Evolutionary conservation across 2,329 filamentous ascomycete genomes (phyloP).

Genomic region (Teratosphaeria nubilosa): DNA sequence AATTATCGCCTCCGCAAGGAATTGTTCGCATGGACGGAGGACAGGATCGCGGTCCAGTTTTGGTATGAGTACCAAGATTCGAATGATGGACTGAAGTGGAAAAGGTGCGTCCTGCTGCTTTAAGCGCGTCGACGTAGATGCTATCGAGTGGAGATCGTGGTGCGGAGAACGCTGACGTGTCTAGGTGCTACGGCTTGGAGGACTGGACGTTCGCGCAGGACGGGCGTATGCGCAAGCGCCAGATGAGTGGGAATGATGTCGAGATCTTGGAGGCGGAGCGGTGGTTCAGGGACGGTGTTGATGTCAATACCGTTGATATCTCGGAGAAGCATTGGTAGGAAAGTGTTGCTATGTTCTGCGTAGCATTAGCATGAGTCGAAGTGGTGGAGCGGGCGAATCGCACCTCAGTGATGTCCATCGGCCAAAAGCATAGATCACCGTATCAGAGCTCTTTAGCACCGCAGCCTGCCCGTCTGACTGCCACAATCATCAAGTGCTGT

Average conservation of each 20-base stretch:
- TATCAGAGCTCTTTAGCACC: neutral
- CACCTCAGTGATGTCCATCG: neutral
- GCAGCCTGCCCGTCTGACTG: neutral
- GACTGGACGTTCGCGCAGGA: slow-evolving; percentile 67
- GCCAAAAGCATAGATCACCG: neutral
- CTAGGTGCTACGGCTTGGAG: slow-evolving; percentile 63
- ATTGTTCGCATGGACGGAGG: slow-evolving; percentile 63
- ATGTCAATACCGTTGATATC: slow-evolving; percentile 59
- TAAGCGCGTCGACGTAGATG: neutral
- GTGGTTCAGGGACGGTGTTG: slow-evolving; percentile 60
- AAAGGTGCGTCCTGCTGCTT: slow-evolving; percentile 36
- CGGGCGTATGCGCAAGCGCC: slow-evolving; percentile 61
- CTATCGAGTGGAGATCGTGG: neutral
- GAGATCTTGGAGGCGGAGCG: slow-evolving; percentile 51
- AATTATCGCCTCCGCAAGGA: slow-evolving; percentile 72
- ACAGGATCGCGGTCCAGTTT: slow-evolving; percentile 69
- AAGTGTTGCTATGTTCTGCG: neutral
- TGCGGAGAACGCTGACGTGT: neutral
- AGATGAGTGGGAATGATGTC: slow-evolving; percentile 68
- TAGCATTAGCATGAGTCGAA: neutral
- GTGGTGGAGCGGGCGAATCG: neutral
- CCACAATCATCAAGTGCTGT: too few relatives aligned
- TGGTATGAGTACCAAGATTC: slow-evolving; percentile 76
- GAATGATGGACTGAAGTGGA: slow-evolving; percentile 59
- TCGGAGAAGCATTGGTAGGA: slow-evolving; percentile 54